Conservation (phyloP, 164 flowering plant species). For the Chloranthus sessilifolius region DNA sequence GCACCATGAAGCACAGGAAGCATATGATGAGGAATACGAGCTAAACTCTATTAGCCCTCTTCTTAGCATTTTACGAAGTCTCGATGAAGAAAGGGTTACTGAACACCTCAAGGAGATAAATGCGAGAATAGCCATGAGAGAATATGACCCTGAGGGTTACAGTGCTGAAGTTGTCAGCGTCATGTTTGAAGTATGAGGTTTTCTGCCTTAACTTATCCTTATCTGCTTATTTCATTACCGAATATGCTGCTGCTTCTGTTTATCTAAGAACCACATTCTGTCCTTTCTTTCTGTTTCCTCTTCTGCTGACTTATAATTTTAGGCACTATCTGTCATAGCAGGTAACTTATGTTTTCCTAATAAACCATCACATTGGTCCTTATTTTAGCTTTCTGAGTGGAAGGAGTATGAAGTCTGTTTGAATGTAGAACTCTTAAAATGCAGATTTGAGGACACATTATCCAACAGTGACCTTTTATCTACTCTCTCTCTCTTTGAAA, state of each 20-base stretch:
- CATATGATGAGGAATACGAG: slow-evolving; percentile 65
- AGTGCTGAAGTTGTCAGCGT: slow-evolving; percentile 67
- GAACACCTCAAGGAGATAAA: slow-evolving; percentile 62
- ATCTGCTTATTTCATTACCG: neutral
- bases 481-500: too few relatives aligned
- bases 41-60: slow-evolving; percentile 55
- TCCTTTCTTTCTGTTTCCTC: neutral
- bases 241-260: neutral
- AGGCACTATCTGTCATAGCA: neutral
- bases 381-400: too few relatives aligned
- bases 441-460: too few relatives aligned
- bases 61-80: slow-evolving; percentile 51
- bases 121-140: slow-evolving; percentile 33
- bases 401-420: too few relatives aligned
- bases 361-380: too few relatives aligned
- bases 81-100: slow-evolving; percentile 86
- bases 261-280: neutral
- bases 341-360: neutral
- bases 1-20: slow-evolving; percentile 83
- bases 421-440: too few relatives aligned
- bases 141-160: slow-evolving; percentile 38
- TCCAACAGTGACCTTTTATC: too few relatives aligned
- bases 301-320: neutral
- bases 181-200: slow-evolving; percentile 69
- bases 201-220: slow-evolving; percentile 5